A percentile compares a stretch with the other conserved stretches of the same genome.
Evolutionary conservation across 805 yeast species (phyloP).

Genomic region (Huiozyma sinensis): DNA sequence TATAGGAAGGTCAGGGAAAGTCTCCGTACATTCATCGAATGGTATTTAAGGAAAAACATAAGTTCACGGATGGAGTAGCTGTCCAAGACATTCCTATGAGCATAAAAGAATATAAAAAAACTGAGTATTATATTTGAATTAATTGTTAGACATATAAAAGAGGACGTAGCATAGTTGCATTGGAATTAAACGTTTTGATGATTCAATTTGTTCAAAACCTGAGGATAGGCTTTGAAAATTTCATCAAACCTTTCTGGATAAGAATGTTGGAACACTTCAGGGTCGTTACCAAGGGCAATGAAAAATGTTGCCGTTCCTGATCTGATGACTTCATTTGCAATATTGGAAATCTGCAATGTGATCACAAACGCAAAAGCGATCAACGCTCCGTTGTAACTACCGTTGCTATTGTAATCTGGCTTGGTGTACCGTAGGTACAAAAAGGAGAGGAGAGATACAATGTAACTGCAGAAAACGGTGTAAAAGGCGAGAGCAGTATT

Average conservation of each 20-base stretch:
- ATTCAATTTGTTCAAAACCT: constrained; percentile 47
- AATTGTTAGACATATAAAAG: background rate
- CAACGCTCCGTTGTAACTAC: constrained; percentile 58
- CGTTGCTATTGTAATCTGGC: constrained; percentile 52
- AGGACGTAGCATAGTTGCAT: background rate
- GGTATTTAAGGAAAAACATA: constrained; percentile 75
- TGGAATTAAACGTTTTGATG: constrained; percentile 19
- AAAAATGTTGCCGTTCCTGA: constrained; percentile 79
- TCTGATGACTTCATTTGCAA: constrained; percentile 63
- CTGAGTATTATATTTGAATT: background rate
- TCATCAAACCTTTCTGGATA: constrained; percentile 61
- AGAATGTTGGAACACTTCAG: constrained; percentile 65
- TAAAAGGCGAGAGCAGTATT: constrained; percentile 72
- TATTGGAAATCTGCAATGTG: constrained; percentile 63
- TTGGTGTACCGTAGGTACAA: constrained; percentile 56
- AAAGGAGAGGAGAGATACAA: constrained; percentile 51
- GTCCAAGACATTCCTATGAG: background rate
- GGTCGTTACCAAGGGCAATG: constrained; percentile 74
- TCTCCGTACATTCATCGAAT: constrained; percentile 64
- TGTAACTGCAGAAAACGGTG: constrained; percentile 58
- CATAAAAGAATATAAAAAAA: background rate
- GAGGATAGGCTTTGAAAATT: constrained; percentile 55
- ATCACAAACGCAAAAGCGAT: constrained; percentile 66
- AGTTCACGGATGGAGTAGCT: constrained; percentile 30
- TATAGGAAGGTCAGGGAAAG: constrained; percentile 62